Percentiles rank a stretch among this genome's conserved stretches.
phyloP scores from a whole-genome alignment of 2,329 filamentous ascomycete genomes.

The Lasiodiplodia citricola region DNA sequence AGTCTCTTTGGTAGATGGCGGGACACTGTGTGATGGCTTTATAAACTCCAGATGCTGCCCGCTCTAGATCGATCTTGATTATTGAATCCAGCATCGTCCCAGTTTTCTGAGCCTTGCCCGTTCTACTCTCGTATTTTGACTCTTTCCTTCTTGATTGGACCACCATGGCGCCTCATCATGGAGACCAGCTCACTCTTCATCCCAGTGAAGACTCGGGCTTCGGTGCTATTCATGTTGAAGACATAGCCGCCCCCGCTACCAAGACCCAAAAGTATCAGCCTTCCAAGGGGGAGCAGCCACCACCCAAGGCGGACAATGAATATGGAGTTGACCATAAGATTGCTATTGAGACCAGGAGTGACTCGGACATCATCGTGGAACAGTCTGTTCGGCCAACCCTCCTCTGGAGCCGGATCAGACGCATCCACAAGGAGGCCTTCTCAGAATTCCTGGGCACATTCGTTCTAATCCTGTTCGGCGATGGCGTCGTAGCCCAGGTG shows the following conservation, averaged over 20 bases:
- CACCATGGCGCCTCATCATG: conserved; percentile 2
- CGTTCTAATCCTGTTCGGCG: conserved; percentile 71
- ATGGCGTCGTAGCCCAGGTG: conserved; percentile 74
- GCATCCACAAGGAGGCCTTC: conserved; percentile 59
- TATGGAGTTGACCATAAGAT: conserved; percentile 20
- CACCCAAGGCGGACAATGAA: conserved; percentile 1
- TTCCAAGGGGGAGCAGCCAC: not conserved
- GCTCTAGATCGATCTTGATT: conserved; percentile 9
- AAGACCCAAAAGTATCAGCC: conserved; percentile 13
- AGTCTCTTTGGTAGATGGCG: not conserved
- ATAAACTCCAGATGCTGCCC: conserved; percentile 1
- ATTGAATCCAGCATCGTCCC: not conserved
- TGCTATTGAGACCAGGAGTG: conserved; percentile 11
- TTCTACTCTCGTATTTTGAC: not conserved
- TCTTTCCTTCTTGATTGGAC: not conserved
- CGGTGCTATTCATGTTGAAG: conserved; percentile 10
- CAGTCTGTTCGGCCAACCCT: not conserved
- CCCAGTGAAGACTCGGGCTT: conserved; percentile 14
- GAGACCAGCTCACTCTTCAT: conserved; percentile 4
- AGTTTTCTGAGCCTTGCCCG: not conserved
- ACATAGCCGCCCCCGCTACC: not conserved
- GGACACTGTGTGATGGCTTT: conserved; percentile 2
- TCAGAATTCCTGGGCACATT: conserved; percentile 73
- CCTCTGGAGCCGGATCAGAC: conserved; percentile 44
- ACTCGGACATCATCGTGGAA: conserved; percentile 2